Percentiles rank a stretch among this genome's conserved stretches.
These are phyloP conservation scores for Gonium pectorale DNA, from an alignment of 139 green algal genomes.

Conservation along the genomic window DNA sequence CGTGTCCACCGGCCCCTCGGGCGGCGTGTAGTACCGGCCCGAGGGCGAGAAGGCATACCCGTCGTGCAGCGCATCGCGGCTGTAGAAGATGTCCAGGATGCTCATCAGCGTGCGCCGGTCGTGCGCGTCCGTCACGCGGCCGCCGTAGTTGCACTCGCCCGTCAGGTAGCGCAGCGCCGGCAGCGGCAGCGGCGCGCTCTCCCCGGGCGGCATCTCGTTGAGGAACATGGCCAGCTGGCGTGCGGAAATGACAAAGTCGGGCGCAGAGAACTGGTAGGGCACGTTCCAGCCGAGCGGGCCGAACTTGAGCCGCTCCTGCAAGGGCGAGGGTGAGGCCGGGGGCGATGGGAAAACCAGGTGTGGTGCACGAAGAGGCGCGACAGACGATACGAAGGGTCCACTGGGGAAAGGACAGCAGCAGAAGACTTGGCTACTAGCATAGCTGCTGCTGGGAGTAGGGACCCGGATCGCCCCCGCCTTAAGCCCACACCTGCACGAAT, in stretches of 20 bases:
- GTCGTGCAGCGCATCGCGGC: slow-evolving; percentile 40
- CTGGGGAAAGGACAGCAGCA: too few relatives aligned
- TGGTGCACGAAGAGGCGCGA: too few relatives aligned
- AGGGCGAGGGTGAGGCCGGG: background rate
- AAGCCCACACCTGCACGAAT: slow-evolving; percentile 64
- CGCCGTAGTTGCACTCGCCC: slow-evolving; percentile 85
- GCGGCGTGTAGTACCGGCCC: slow-evolving; percentile 76
- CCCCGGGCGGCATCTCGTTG: slow-evolving; percentile 64
- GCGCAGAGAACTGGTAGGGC: slow-evolving; percentile 78
- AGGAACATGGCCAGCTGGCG: slow-evolving; percentile 86
- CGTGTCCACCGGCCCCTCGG: slow-evolving; percentile 60
- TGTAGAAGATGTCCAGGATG: slow-evolving; percentile 77
- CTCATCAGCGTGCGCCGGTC: slow-evolving; percentile 77
- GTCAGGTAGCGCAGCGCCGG: slow-evolving; percentile 70
- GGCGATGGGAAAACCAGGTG: too few relatives aligned
- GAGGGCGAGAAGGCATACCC: slow-evolving; percentile 70
- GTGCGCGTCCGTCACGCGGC: slow-evolving; percentile 82
- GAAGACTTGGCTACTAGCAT: too few relatives aligned
- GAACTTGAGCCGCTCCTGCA: slow-evolving; percentile 83
- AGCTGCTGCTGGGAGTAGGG: too few relatives aligned
- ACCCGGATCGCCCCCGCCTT: too few relatives aligned
- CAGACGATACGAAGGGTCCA: too few relatives aligned
- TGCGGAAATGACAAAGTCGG: slow-evolving; percentile 80
- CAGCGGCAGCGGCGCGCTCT: slow-evolving; percentile 42
- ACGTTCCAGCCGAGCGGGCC: slow-evolving; percentile 88